A percentile compares a stretch with the other conserved stretches of the same genome.
These are phyloP conservation scores for Rhododendron vialii DNA, from an alignment of 148 eudicot species.

Conservation along the genomic window DNA sequence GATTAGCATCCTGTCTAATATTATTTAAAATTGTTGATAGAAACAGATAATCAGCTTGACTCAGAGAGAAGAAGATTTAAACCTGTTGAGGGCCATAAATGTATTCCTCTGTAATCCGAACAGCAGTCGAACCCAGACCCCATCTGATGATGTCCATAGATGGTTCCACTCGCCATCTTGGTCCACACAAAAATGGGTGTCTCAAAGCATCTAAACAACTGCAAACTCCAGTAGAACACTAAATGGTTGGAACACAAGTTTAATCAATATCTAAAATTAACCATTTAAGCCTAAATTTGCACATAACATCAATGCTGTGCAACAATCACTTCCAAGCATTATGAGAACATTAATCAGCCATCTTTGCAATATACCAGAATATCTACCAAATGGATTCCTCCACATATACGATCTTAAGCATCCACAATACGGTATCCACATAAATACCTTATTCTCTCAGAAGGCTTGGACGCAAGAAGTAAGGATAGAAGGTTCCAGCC, in stretches of 20 bases:
- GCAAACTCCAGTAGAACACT: slow-evolving; percentile 14
- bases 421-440: not conserved
- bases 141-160: slow-evolving; percentile 88
- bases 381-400: slow-evolving; percentile 2
- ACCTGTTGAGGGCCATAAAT: slow-evolving; percentile 88
- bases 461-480: slow-evolving; percentile 79
- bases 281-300: not conserved
- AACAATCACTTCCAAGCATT: not conserved
- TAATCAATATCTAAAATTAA: not conserved
- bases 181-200: slow-evolving; percentile 97
- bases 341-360: not conserved
- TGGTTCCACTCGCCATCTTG: slow-evolving; percentile 84
- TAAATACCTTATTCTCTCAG: slow-evolving; percentile 72
- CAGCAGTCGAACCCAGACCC: slow-evolving; percentile 94
- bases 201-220: slow-evolving; percentile 91
- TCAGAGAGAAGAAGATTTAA: not conserved
- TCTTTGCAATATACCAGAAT: not conserved
- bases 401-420: not conserved
- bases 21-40: not conserved
- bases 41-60: not conserved
- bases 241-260: not conserved
- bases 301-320: not conserved
- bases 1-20: not conserved
- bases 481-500: slow-evolving; percentile 90
- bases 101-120: slow-evolving; percentile 93